Evolutionary conservation across 164 flowering plant genomes (phyloP), one percentile per base, ranked within the genome.

Genomic region (Nymphaea colorata): DNA sequence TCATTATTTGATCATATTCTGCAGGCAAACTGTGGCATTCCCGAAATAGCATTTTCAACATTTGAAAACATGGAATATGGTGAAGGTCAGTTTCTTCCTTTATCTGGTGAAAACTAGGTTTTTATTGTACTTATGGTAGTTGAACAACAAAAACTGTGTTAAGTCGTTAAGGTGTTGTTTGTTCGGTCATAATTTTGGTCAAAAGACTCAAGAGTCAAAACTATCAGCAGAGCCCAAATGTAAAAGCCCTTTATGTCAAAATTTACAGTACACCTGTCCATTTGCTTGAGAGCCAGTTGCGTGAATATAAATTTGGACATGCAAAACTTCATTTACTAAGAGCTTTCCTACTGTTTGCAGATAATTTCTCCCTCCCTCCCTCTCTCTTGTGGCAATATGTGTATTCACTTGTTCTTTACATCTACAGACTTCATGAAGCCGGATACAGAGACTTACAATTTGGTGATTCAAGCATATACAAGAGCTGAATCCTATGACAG

Each of bases 41-140:
- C 98, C 64, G 98, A 94, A 79, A 79, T 94, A 69, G 90, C 98
- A 69, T 81, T 85, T 78, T 73, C 96, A 66, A 94, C 98, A 70
- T 91, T 91, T 82, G 98, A 94, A 79, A 94, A 94, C 78, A 91
- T 94, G 98, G 91, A 84, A 79, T 94, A 88, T 72, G 98, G 95
- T 71, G 96, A 88, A 88, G 96, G 97, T 90, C 66, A 47, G 65
- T 53, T 55, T 70, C 67, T 59, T 55, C 69, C 67, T 73, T 14
- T 47, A 4, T 47, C 55, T 47, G 12, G 11, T 47, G 7, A 47
- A 47, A 14, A 47, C 12, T 47, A 47, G 12, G 55, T 47, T 47
- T 47, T 7, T 25, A 25, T 25, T 25, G 36, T 25, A 25, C 36
- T 25, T 25, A 25, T 25, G 36, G 36, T 25, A 25, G 36, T 25